Evolutionary conservation across 225 moss, liverwort and hornwort species (phyloP), one percentile per base, ranked within the genome.

Genomic region (Thuidium tamariscinum): DNA sequence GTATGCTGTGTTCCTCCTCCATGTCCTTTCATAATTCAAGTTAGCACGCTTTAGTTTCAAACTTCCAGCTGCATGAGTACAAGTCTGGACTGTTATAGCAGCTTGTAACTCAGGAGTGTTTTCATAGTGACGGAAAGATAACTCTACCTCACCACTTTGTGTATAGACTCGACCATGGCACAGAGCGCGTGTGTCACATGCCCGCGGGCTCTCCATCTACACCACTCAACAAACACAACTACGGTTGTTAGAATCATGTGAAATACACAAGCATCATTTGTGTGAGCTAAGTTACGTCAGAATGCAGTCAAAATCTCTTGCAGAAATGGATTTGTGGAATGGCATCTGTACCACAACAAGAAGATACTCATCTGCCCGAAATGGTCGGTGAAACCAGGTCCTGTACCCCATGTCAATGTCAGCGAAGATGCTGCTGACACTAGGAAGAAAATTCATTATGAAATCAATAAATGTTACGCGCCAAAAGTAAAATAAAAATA

Each of bases 351-450:
- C 97, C 97, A 92, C 93, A 82, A 88, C 90, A 37, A 96, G 93
- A 65, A 96, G 83, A 89, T 96, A 96, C 61, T 97, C 91, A 75
- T 96, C 91, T 52, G 95, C 95, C 73, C 93, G 92, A 77, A 96
- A 93, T 21, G 93, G 89, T 65, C 89, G 74, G 85, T 97, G 96
- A 86, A 95, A 96, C 97, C 97, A 96, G 36, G 95, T 91, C 89
- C 97, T 97, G 94, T 59, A 90, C 59, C 76, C 54, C 86, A 82
- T 46, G 36, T 56, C 71, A 69, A 83, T 76, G 69, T 87, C 79
- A 75, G 84, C 60, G 25, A 61, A 52, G 84, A 68, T 84, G 68
- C 66, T 80, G 84, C 82, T 72, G 39, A 71, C 83, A 61, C 49
- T 18, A 57, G 30, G 87, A 72, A 84, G 89, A 75, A 65, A 68